Evolutionary conservation across 441 rosid genomes (phyloP), one percentile per base, ranked within the genome.

Genomic region (Geranium incanum): DNA sequence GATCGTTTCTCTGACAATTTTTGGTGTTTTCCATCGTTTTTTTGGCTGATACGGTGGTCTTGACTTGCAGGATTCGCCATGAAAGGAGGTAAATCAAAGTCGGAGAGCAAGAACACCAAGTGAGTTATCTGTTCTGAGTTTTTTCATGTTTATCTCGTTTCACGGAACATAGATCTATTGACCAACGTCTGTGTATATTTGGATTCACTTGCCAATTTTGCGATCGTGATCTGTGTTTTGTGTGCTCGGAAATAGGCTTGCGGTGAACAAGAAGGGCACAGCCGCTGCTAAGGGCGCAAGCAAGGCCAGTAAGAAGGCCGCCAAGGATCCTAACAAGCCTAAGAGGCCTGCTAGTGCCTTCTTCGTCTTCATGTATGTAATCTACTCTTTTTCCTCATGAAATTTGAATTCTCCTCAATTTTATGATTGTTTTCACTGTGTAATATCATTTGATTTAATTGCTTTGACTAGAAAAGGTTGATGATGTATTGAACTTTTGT

Each of bases 291-390:
- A 88, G 78, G 82, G 69, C 11, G 76, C 63, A 1, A 82, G 74
- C 75, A 81, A 81, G 75, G 6, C 85, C 0, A 85, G 81, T 19
- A 62, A 62, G 11, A 91, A 91, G 80, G 89, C 91, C 0, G 95
- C 81, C 1, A 94, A 94, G 84, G 97, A 92, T 77, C 97, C 98
- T 0, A 94, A 90, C 83, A 93, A 93, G 70, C 98, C 97, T 0
- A 93, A 93, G 87, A 88, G 97, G 87, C 97, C 98, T 1, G 91
- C 97, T 23, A 92, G 99, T 79, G 97, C 99, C 71, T 95, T 95
- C 91, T 95, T 95, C 81, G 96, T 95, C 21, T 95, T 95, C 91
- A 95, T 95, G 99, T 95, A 87, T 83, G 23, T 57, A 16, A 68
- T 11, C 48, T 23, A 28, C 67, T 18, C 19, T 71, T 13, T 43